Evolutionary conservation across 2,329 filamentous ascomycete species (phyloP), one percentile per base, ranked within the genome.

Genomic region (Chaetomium globosum): DNA sequence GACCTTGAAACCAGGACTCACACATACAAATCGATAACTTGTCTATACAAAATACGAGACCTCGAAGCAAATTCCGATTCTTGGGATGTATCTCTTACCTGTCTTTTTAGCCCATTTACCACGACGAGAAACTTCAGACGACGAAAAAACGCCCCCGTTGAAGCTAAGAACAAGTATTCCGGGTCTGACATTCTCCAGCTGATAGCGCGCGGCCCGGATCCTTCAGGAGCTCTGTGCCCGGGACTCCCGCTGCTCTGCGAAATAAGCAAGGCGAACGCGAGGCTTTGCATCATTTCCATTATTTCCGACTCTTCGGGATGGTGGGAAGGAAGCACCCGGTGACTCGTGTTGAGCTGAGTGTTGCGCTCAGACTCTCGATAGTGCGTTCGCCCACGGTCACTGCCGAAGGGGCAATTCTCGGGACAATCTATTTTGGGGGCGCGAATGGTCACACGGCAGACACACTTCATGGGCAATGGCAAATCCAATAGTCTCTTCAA

Each of bases 401-500:
- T 68, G 66, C 61, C 64, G 62, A 66, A 53, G 59, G 61, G 52
- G 46, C 54, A 59, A 63, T 57, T 31, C 59, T 49, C 36, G 43
- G 52, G 52, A 12, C 52, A 66, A 68, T 68, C 53, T 61, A 64
- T 59, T 64, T 63, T 65, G 7, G 56, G 49, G 2, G n/a, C 51
- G 23, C 21, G 21, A 30, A 58, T 61, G 33, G 63, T 65, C 63
- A 62, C 53, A 48, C 46, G 39, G 39, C 48, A 64, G 46, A 39
- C 46, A 58, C 39, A 6, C 4, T 16, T 52, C 8, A 49, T 33
- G 51, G 31, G 51, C 23, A 60, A 62, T 48, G 52, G 33, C 39
- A 63, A 63, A 56, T 58, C 30, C 63, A 66, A 66, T 67, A 69
- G 65, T 67, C 36, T 54, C 39, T 49, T 60, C 19, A 49, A 59